These are phyloP conservation scores for Cryptosporidium meleagridis DNA, from an alignment of 169 alveolate genomes.

Conservation along the genomic window DNA sequence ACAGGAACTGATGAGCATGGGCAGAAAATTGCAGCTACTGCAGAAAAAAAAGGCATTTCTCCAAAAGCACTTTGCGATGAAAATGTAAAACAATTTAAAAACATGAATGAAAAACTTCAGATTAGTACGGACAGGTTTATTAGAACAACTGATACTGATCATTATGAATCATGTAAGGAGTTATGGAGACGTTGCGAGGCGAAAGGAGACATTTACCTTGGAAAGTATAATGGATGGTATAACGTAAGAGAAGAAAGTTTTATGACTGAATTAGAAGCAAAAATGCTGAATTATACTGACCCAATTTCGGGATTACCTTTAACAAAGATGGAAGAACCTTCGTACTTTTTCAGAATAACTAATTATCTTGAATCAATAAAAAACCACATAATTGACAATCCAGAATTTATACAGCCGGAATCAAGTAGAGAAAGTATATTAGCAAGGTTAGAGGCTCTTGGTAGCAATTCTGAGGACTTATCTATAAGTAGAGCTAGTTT, in stretches of 20 bases:
- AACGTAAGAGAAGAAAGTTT: slow-evolving; percentile 92
- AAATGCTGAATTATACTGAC: slow-evolving; percentile 86
- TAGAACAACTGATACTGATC: slow-evolving; percentile 88
- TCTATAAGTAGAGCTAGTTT: slow-evolving; percentile 90
- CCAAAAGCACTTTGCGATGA: slow-evolving; percentile 88
- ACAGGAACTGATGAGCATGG: slow-evolving; percentile 96
- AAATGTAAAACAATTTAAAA: slow-evolving; percentile 53
- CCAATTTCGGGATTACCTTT: slow-evolving; percentile 86
- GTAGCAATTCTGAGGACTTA: slow-evolving; percentile 85
- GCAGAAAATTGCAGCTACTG: slow-evolving; percentile 90
- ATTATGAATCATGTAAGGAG: slow-evolving; percentile 82
- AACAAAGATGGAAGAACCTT: slow-evolving; percentile 87
- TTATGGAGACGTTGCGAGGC: slow-evolving; percentile 83
- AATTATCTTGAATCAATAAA: slow-evolving; percentile 85
- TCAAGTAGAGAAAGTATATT: slow-evolving; percentile 83
- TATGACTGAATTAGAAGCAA: slow-evolving; percentile 91
- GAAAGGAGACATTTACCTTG: slow-evolving; percentile 88
- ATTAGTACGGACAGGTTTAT: slow-evolving; percentile 83
- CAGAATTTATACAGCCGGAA: slow-evolving; percentile 84
- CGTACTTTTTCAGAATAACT: slow-evolving; percentile 91
- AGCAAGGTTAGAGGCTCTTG: slow-evolving; percentile 83
- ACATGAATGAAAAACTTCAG: slow-evolving; percentile 72
- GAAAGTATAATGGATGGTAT: slow-evolving; percentile 91
- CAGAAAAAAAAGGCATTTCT: slow-evolving; percentile 82
- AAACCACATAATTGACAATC: slow-evolving; percentile 80